Evolutionary conservation across 2,329 filamentous ascomycete species (phyloP), one percentile per base, ranked within the genome.

Genomic region (Fusarium fracticaudum): DNA sequence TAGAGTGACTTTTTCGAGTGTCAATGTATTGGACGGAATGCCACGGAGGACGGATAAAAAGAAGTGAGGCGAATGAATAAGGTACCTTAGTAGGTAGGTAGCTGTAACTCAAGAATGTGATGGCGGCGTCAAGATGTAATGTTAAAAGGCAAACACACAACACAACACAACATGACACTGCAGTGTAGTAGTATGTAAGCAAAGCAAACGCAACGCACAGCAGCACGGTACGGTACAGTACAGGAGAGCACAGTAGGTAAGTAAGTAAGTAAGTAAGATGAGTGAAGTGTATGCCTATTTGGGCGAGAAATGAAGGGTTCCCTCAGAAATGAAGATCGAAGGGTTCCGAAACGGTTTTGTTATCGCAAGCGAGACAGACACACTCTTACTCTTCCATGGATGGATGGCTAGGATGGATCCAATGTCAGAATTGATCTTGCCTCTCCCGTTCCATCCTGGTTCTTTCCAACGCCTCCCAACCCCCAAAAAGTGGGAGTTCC

Each of bases 321-420:
- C 48, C 54, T 37, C 44, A 73, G 70, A 70, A 63, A 60, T 53
- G 47, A 72, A 74, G 47, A 74, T 72, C 60, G 47, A 65, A 65
- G 53, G 66, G 67, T 44, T 67, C 47, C 44, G 57, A 72, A 74
- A 72, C 68, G 68, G 57, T 72, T 69, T 74, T 69, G 72, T 69
- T 67, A 75, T 74, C 64, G 60, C 64, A 65, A 66, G 65, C 65
- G 64, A 72, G 64, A 58, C 48, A 61, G 48, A 60, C 29, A 65
- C 33, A 54, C 50, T 38, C 51, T 55, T 35, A 54, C 50, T 38
- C 51, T 53, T 53, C n/a, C 50, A 40, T 29, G 33, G 31, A 35
- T 48, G 47, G 47, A 48, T 48, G 31, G 29, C 29, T 9, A 29
- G 29, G 31, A 38, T 54, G 47, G 47, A 50, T 18, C 47, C 47